Evolutionary conservation across 306 rosid species (phyloP).

Genomic region (Cucurbita moschata): DNA sequence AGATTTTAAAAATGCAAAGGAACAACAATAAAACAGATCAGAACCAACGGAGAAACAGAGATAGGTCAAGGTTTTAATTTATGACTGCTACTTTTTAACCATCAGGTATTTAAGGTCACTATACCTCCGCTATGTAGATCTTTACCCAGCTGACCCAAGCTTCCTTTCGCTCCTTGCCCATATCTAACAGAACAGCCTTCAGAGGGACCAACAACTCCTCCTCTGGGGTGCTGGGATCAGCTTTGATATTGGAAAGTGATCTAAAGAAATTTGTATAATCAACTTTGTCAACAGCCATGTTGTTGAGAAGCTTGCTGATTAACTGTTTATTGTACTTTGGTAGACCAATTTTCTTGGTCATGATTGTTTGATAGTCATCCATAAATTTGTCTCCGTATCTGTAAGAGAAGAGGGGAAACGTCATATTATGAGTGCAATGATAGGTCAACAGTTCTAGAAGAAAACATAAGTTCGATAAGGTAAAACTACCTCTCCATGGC

Average conservation of each 20-base stretch:
- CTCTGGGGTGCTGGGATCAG: conserved; percentile 64
- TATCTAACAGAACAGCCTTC: conserved; percentile 79
- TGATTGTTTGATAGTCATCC: conserved; percentile 90
- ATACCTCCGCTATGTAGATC: conserved; percentile 71
- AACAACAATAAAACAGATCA: no score
- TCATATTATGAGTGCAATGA: conserved; percentile 5
- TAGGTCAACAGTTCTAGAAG: background rate
- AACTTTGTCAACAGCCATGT: conserved; percentile 96
- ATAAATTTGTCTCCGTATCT: conserved; percentile 89
- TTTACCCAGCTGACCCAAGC: conserved; percentile 91
- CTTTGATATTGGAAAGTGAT: conserved; percentile 64
- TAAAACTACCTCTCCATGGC: conserved; percentile 85
- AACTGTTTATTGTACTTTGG: conserved; percentile 82
- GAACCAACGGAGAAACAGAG: no score
- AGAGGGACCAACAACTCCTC: conserved; percentile 71
- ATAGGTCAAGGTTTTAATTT: no score
- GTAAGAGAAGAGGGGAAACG: conserved; percentile 12
- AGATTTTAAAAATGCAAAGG: no score
- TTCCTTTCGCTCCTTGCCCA: conserved; percentile 91
- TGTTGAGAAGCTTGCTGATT: conserved; percentile 72
- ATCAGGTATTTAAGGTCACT: background rate
- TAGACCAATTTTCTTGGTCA: conserved; percentile 93
- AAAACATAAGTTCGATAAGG: conserved; percentile 1
- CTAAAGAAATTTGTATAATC: conserved; percentile 95
- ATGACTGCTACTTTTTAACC: background rate